Percentiles rank a stretch among this genome's conserved stretches.
phyloP scores from a whole-genome alignment of 345 rosid genomes.

The Lumnitzera littorea region DNA sequence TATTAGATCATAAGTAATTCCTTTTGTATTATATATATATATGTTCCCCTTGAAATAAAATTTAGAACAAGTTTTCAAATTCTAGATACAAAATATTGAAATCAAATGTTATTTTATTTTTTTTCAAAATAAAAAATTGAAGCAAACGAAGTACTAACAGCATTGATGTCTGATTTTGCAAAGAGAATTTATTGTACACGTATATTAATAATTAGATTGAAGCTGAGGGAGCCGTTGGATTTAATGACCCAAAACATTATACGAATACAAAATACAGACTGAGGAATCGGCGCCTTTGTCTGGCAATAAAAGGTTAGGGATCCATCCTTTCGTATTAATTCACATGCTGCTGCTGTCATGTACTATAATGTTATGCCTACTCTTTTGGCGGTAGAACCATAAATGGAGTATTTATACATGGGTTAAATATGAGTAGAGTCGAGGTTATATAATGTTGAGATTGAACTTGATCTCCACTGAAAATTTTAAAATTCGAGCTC shows the following conservation, averaged over 20 bases:
- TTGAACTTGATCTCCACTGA: no score
- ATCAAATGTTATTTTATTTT: background rate
- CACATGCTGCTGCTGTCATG: background rate
- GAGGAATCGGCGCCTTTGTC: slow-evolving; percentile 21
- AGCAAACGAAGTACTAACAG: background rate
- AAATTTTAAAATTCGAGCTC: no score
- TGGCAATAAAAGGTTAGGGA: slow-evolving; percentile 14
- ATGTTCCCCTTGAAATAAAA: no score
- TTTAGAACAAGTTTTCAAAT: no score
- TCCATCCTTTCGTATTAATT: background rate
- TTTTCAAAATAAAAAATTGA: background rate
- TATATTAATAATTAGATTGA: background rate
- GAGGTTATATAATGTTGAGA: no score
- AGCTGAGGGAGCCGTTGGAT: slow-evolving; percentile 13
- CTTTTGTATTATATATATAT: no score
- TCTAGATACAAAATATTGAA: no score
- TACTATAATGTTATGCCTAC: background rate
- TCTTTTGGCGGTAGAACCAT: no score
- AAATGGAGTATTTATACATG: no score
- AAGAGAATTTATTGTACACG: background rate
- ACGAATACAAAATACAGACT: background rate
- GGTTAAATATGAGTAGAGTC: no score
- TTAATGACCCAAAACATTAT: slow-evolving; percentile 3
- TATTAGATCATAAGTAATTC: no score
- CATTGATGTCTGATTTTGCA: slow-evolving; percentile 2